Base-by-base conservation (phyloP, 2,329 filamentous ascomycete genomes). In the Phialophora chinensis region DNA sequence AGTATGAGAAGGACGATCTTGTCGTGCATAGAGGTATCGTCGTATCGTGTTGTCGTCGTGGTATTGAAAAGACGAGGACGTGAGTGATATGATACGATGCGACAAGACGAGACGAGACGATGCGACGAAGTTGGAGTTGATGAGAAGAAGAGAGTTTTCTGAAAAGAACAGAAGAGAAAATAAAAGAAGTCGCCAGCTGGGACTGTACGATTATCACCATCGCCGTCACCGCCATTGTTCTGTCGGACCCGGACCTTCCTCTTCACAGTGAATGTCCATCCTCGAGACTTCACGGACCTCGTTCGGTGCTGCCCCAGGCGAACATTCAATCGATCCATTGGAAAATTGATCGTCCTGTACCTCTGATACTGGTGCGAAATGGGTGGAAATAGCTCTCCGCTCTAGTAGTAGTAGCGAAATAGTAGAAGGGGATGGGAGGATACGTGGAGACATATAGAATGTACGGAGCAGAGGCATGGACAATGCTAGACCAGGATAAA, bases 231-330 rank as follows among this genome's bases (percentile, higher is more conserved):
- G 38, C 38, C 38, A 44, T 52, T 29, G 49, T 52, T 52, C 49
- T 52, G 49, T 52, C 49, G 49, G 49, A 52, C 49, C 49, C 20
- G 10, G 20, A 52, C 49, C 20, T 52, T 52, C 20, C 25, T 27
- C 38, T 44, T 44, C 38, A n/a, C 17, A 17, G 10, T 52, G 27
- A 27, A 27, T 23, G 4, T 27, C 49, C 11, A 1, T 27, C 49
- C 11, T 25, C 47, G 27, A 27, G 27, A 27, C 8, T 50, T 50
- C 20, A 11, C 20, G 49, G 49, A n/a, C 17, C 17, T n/a, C 6
- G 17, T 44, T 44, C 14, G 17, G 38, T n/a, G n/a, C 17, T 44
- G 38, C 17, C 14, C 4, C 7, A 44, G 38, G 17, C 6, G 17
- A 3, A n/a, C 38, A 7, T 2, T 27, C 27, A 5, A 44, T 7